Percentiles rank a stretch among this genome's conserved stretches.
Conservation (phyloP, 1,284 basidiomycete genomes). For the Trichosporon sp. region DNA sequence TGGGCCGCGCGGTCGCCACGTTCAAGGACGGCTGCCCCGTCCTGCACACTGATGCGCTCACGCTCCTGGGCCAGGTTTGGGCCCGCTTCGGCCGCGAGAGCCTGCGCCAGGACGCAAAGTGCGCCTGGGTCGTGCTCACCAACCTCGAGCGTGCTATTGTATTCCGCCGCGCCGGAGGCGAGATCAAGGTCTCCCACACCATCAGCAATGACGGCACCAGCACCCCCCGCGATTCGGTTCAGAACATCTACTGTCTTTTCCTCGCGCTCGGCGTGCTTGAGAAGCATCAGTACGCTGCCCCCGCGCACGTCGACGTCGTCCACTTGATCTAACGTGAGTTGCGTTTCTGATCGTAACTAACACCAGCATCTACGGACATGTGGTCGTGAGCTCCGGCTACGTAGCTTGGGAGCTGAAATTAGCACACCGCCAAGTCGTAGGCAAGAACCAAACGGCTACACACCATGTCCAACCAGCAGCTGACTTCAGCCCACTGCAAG, state of each 20-base stretch:
- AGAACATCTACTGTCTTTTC: constrained; percentile 32
- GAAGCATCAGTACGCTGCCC: constrained; percentile 30
- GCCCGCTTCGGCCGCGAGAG: constrained; percentile 28
- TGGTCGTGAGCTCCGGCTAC: too few species aligned
- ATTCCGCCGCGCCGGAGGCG: constrained; percentile 28
- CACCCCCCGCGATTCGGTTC: constrained; percentile 28
- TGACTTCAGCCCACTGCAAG: too few species aligned
- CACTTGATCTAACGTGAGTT: constrained; percentile 20
- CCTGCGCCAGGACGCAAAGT: constrained; percentile 21
- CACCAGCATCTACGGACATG: too few species aligned
- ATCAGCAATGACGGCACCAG: constrained; percentile 24
- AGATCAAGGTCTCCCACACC: constrained; percentile 29
- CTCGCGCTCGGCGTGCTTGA: constrained; percentile 29
- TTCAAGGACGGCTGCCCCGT: constrained; percentile 19
- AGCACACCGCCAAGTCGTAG: too few species aligned
- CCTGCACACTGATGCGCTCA: constrained; percentile 31
- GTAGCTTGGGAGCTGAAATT: too few species aligned
- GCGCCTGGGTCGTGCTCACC: constrained; percentile 28
- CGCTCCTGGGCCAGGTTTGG: constrained; percentile 32
- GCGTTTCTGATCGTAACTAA: not conserved
- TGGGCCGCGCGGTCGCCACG: constrained; percentile 27
- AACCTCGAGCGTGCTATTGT: constrained; percentile 31
- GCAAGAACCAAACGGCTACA: too few species aligned
- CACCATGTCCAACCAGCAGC: too few species aligned
- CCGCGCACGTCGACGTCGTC: constrained; percentile 22